Conservation (phyloP, 225 moss, liverwort and hornwort genomes). For the Physcomitrium patens region DNA sequence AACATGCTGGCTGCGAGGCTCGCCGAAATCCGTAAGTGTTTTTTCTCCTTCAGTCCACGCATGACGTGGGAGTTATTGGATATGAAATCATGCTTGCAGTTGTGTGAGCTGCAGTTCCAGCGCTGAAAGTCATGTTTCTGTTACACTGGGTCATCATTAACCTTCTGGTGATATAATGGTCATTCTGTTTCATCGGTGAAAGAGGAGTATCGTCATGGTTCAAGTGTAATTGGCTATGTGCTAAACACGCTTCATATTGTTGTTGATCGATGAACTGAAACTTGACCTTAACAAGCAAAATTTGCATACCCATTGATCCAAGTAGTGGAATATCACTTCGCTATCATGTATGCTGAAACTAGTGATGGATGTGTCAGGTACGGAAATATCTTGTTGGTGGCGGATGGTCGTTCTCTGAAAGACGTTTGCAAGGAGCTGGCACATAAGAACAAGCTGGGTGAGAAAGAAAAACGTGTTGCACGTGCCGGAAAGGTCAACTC, state of each 20-base stretch:
- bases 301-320: neutral
- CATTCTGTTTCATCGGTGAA: neutral
- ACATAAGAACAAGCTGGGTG: constrained; percentile 47
- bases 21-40: constrained; percentile 91
- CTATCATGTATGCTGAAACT: constrained; percentile 18
- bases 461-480: constrained; percentile 28
- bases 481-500: constrained; percentile 49
- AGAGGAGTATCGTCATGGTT: neutral
- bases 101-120: neutral
- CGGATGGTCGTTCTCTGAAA: constrained; percentile 72
- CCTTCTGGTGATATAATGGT: neutral
- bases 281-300: neutral
- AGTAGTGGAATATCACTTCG: neutral
- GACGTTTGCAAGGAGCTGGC: constrained; percentile 64
- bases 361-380: constrained; percentile 44
- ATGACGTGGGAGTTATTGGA: constrained; percentile 6
- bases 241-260: neutral
- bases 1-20: constrained; percentile 92
- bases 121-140: neutral
- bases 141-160: neutral
- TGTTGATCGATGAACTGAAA: neutral
- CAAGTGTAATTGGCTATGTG: neutral
- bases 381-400: constrained; percentile 66
- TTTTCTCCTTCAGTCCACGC: neutral
- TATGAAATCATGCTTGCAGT: neutral